Base-by-base conservation (phyloP, 2,329 filamentous ascomycete species). In the Pyrenophora graminea region DNA sequence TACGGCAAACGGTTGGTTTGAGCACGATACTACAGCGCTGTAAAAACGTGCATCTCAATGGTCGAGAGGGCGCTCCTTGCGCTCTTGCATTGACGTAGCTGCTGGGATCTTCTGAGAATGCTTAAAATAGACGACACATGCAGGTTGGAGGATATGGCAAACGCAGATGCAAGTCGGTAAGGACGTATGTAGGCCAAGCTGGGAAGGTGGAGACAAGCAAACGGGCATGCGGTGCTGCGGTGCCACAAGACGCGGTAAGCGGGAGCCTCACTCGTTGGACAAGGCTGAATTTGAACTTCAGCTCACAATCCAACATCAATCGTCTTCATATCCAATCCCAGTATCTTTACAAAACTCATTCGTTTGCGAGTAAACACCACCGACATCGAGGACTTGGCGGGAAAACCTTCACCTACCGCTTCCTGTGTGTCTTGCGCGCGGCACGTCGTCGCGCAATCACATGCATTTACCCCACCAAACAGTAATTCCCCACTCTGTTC, bases 391-490 rank as follows among this genome's bases (percentile, higher is more conserved):
- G 19, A 3, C 19, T 27, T 27, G 4, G 25, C 25, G 9, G 7
- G 25, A 10, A 10, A 8, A 27, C 25, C 9, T 27, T 8, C 2
- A 10, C 6, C 6, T 27, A 27, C 27, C 1, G 9, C 27, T 30
- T 30, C 27, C 27, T 4, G 9, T 30, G 9, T 10, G 27, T 30
- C 9, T 57, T 56, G 51, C 62, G 56, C 27, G 10, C 12, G 27
- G 27, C 59, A 52, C 63, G 57, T 32, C 51, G 38, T 58, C 61
- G 56, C 64, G 62, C 61, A 58, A 62, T 66, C 61, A 66, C 55
- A 54, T 61, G 59, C 54, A 54, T 64, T 45, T 37, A 7, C 45
- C 48, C 47, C 36, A 38, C 53, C 56, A 54, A 46, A 25, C 53
- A 39, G 37, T 10, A 15, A 46, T 25, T 34, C 39, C 43, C 31